phyloP scores from a whole-genome alignment of 2,329 filamentous ascomycete genomes.

The Tolypocladium amazonense region DNA sequence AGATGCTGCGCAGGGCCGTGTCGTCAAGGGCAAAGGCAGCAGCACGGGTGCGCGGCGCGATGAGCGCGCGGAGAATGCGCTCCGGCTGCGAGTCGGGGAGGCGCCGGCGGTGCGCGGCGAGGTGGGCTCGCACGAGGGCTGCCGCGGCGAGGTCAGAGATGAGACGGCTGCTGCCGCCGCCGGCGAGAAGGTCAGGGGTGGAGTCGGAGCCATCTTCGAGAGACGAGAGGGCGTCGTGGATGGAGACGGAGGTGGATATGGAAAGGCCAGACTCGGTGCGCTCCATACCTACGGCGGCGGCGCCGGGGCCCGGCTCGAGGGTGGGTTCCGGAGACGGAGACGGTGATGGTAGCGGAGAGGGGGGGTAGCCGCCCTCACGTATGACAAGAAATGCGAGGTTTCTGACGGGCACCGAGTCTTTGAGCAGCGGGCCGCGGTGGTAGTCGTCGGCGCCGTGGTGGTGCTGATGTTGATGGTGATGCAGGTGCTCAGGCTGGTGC shows the following conservation, averaged over 20 bases:
- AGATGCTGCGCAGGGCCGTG: conserved; percentile 44
- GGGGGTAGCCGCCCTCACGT: conserved; percentile 17
- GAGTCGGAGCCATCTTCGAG: conserved; percentile 18
- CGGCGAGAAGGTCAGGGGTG: not conserved
- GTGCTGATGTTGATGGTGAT: not conserved
- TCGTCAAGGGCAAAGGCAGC: conserved; percentile 45
- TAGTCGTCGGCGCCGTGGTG: not conserved
- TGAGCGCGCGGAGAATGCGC: conserved; percentile 46
- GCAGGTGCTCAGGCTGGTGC: not conserved
- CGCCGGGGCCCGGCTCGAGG: conserved; percentile 5
- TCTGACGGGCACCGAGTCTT: conserved; percentile 17
- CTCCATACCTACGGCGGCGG: conserved; percentile 25
- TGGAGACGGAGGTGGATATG: conserved; percentile 29
- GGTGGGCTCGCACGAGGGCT: conserved; percentile 34
- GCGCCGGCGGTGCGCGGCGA: conserved; percentile 32
- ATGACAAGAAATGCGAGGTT: conserved; percentile 27
- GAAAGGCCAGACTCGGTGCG: conserved; percentile 38
- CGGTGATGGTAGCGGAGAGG: conserved; percentile 2
- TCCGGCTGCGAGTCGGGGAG: conserved; percentile 40
- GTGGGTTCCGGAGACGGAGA: conserved; percentile 12
- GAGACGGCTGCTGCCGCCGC: conserved; percentile 8
- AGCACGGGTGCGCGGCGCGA: conserved; percentile 35
- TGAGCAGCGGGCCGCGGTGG: not conserved
- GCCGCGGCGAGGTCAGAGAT: conserved; percentile 37
- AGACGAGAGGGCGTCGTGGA: conserved; percentile 14